A percentile compares a stretch with the other conserved stretches of the same genome.
Conservation (phyloP, 2,329 filamentous ascomycete species). For the Stachybotrys chlorohalonatus region DNA sequence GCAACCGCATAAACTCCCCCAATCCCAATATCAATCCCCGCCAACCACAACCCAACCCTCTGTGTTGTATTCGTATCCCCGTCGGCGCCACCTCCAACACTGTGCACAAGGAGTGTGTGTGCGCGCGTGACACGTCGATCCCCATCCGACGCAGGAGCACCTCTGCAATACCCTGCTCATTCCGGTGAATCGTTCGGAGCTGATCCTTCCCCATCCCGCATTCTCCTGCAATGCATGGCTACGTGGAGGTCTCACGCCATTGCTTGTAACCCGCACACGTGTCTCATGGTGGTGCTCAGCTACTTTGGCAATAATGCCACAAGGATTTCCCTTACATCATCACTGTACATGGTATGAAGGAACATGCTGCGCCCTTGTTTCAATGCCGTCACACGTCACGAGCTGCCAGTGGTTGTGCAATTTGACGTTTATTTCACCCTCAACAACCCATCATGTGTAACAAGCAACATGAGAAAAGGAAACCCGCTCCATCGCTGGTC, state of each 20-base stretch:
- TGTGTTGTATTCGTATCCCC: too few relatives aligned
- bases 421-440: not conserved
- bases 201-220: not conserved
- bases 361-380: too few relatives aligned
- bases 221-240: not conserved
- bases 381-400: too few relatives aligned
- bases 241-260: not conserved
- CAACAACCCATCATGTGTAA: not conserved
- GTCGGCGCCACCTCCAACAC: too few relatives aligned
- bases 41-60: slow-evolving; percentile 4
- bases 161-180: not conserved
- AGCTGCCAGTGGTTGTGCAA: too few relatives aligned
- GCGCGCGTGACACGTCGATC: too few relatives aligned
- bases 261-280: too few relatives aligned
- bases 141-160: too few relatives aligned
- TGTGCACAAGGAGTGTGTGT: too few relatives aligned
- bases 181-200: not conserved
- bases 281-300: not conserved
- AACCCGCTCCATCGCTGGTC: not conserved
- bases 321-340: too few relatives aligned
- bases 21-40: slow-evolving; percentile 7
- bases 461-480: not conserved
- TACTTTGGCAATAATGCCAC: not conserved
- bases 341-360: too few relatives aligned
- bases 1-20: slow-evolving; percentile 10